phyloP scores from a whole-genome alignment of 2,329 filamentous ascomycete genomes.

The Graphium sp. region DNA sequence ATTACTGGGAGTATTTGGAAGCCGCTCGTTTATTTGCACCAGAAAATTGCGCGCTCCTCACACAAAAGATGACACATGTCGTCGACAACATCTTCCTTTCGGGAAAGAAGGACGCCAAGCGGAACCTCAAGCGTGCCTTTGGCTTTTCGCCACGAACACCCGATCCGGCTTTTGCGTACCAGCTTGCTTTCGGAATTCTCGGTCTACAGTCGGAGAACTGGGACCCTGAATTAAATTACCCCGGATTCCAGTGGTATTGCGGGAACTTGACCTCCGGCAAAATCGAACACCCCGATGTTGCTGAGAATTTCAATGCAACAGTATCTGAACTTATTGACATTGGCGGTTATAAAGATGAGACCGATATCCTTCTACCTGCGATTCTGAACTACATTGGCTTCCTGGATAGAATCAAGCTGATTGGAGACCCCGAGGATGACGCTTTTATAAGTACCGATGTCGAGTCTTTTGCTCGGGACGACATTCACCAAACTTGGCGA shows the following conservation, averaged over 20 bases:
- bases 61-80: constrained; percentile 36
- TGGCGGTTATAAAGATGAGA: constrained; percentile 21
- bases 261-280: no score
- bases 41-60: constrained; percentile 44
- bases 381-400: constrained; percentile 37
- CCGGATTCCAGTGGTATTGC: constrained; percentile 29
- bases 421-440: no score
- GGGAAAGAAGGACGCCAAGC: constrained; percentile 17
- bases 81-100: constrained; percentile 33
- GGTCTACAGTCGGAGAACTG: constrained; percentile 32
- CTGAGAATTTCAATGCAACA: constrained; percentile 21
- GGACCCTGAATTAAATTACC: constrained; percentile 27
- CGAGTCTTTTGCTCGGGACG: constrained; percentile 3
- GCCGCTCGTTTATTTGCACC: constrained; percentile 30
- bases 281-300: constrained; percentile 18
- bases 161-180: constrained; percentile 29
- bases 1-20: constrained; percentile 52
- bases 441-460: constrained; percentile 18
- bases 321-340: constrained; percentile 20
- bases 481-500: constrained; percentile 6
- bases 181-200: constrained; percentile 21
- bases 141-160: constrained; percentile 22
- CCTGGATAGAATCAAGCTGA: constrained; percentile 13
- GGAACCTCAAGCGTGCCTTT: constrained; percentile 27
- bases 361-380: constrained; percentile 18